Evolutionary conservation across 108 stramenopile genomes (phyloP), one percentile per base, ranked within the genome.

Genomic region (Nitzschia palea): DNA sequence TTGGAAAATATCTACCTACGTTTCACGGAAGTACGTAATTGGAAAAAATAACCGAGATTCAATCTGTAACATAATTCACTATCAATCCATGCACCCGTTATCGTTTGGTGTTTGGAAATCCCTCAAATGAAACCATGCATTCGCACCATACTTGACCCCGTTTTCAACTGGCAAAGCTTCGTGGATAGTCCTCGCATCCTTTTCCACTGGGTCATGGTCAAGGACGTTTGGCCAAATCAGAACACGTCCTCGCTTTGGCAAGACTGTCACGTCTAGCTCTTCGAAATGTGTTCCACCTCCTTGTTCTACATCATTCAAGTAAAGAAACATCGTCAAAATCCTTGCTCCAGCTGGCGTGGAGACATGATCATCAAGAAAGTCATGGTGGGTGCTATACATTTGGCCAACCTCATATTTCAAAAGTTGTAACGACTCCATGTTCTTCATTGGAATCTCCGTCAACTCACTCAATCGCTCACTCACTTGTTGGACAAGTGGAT

Each of bases 271-370:
- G 37, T 68, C 70, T 28, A 80, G 42, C 0, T 65, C 40, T 17
- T 77, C 71, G 63, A 97, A 97, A 29, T 68, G 43, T 8, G 96
- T 97, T 10, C 80, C 94, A 5, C 96, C 96, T 9, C 96, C 96
- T 28, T 82, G 84, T 52, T 89, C 91, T 2, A 95, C 96, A 44
- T 95, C 90, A 42, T 84, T 88, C 27, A 97, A 69, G 62, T 97
- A 97, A 4, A 97, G 59, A 61, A 87, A 97, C n/a, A 86, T 77
- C 26, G 90, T 93, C 57, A 89, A 45, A 6, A 95, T 81, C 5
- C 84, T 70, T 25, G 89, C 80, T 74, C 93, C 90, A 22, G 60
- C 76, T 18, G 62, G 74, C 22, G 57, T 35, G 1, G 68, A 40
- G 20, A 35, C 30, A 43, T 76, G 69, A 31, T 62, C 68, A 4